phyloP scores from a whole-genome alignment of 2,329 filamentous ascomycete species.

The Trichoderma asperellum region DNA sequence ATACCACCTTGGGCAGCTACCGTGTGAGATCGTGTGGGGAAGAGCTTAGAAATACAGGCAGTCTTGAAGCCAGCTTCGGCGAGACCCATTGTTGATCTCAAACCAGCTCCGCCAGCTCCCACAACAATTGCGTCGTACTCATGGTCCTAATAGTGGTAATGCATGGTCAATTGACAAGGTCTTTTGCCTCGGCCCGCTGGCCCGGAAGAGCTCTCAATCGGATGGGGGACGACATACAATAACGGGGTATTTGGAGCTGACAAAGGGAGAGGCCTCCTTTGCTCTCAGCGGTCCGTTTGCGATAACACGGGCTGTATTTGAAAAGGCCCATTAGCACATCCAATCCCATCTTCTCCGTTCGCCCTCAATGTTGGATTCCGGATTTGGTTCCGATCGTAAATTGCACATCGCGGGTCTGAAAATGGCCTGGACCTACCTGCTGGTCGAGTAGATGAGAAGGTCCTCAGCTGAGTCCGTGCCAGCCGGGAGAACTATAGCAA shows the following conservation, averaged over 20 bases:
- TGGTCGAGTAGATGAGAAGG: conserved; percentile 85
- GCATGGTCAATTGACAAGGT: conserved; percentile 52
- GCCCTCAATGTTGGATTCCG: neutral
- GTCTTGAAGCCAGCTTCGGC: conserved; percentile 90
- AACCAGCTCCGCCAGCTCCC: conserved; percentile 78
- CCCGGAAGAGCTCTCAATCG: conserved; percentile 22
- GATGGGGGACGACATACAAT: conserved; percentile 71
- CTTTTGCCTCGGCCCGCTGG: conserved; percentile 45
- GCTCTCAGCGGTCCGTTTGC: conserved; percentile 84
- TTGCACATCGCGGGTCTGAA: neutral
- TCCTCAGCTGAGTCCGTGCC: conserved; percentile 67
- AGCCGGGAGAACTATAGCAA: conserved; percentile 63
- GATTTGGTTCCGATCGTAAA: neutral
- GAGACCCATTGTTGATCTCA: conserved; percentile 82
- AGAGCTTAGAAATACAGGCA: conserved; percentile 84
- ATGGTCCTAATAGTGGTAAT: conserved; percentile 69
- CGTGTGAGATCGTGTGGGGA: conserved; percentile 83
- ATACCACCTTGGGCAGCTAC: conserved; percentile 83
- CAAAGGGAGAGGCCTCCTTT: conserved; percentile 86
- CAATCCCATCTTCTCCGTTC: neutral
- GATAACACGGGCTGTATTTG: conserved; percentile 73
- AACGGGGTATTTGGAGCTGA: conserved; percentile 90
- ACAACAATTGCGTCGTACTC: conserved; percentile 98
- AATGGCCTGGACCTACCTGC: conserved; percentile 60
- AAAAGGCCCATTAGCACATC: neutral